Evolutionary conservation across 2,329 filamentous ascomycete genomes (phyloP).

Genomic region (Torrubiellomyces zombiae): DNA sequence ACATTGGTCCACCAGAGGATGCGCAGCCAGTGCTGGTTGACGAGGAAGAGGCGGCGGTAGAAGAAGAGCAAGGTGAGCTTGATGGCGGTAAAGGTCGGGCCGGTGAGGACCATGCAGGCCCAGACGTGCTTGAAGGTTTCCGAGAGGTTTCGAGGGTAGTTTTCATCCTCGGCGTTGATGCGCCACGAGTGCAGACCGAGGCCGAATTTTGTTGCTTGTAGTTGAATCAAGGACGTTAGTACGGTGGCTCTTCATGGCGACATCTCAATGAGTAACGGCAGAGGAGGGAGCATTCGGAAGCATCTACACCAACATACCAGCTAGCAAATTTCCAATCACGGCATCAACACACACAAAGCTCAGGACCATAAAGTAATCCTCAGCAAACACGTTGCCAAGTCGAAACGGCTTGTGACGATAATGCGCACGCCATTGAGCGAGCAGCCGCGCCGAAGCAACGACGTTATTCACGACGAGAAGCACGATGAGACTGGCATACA

Average conservation of each 20-base stretch:
- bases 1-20: slow-evolving; percentile 2
- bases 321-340: slow-evolving; percentile 1
- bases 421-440: too few species aligned
- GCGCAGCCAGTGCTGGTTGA: slow-evolving; percentile 1
- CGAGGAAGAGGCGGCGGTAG: slow-evolving; percentile 2
- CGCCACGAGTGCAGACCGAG: slow-evolving; percentile 3
- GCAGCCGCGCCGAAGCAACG: too few species aligned
- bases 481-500: slow-evolving; percentile 1
- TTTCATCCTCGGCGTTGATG: slow-evolving; percentile 1
- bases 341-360: slow-evolving; percentile 1
- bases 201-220: slow-evolving; percentile 1
- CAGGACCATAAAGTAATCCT: slow-evolving; percentile 2
- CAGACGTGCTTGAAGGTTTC: slow-evolving; percentile 2
- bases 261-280: too few species aligned
- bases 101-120: slow-evolving; percentile 1
- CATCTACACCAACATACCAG: slow-evolving; percentile 1
- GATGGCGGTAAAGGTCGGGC: slow-evolving; percentile 2
- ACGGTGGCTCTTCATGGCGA: too few species aligned
- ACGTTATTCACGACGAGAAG: slow-evolving; percentile 2
- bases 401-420: background rate
- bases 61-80: slow-evolving; percentile 2
- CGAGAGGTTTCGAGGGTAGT: slow-evolving; percentile 1
- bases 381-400: background rate
- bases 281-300: too few species aligned
- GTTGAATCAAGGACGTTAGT: background rate